These are phyloP conservation scores for Zea mays DNA, from an alignment of 176 grass and related monocot species.

Conservation along the genomic window Zm-B73-REFERENCE-NAM-5.0 NC_050099.1:198986501-198987000, in stretches of 20 bases:
- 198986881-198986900: constrained; percentile 17
- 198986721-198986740: not conserved
- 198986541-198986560: not conserved
- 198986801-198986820: not conserved
- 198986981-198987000: not conserved
- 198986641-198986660: constrained; percentile 93
- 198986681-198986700: constrained; percentile 82
- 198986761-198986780: not conserved
- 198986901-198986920: not conserved
- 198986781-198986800: not conserved
- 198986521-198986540: not conserved
- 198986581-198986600: constrained; percentile 95
- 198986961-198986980: not conserved
- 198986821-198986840: not conserved
- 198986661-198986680: constrained; percentile 81
- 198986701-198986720: constrained; percentile 65
- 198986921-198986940: not conserved
- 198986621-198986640: constrained; percentile 68
- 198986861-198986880: not conserved
- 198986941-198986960: not conserved
- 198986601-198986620: constrained; percentile 50
- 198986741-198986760: not conserved
- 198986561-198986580: constrained; percentile 42
- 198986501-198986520: not conserved
- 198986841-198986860: not conserved